Evolutionary conservation across 148 eudicot genomes (phyloP).

Genomic region (Rhododendron ovatum): DNA sequence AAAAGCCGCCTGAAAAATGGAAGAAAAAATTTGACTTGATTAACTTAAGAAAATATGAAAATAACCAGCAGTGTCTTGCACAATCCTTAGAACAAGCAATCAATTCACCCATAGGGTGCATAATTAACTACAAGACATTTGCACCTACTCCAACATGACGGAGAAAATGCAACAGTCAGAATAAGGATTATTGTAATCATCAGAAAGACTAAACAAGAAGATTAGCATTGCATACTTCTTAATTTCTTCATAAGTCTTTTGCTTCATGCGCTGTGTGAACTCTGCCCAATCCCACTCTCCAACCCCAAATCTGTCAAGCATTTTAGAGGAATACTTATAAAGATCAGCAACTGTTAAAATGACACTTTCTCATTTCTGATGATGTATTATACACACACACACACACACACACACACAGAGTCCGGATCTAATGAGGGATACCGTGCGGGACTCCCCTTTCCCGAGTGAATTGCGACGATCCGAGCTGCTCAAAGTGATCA

Average conservation of each 20-base stretch:
- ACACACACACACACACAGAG: too few species aligned
- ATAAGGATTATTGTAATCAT: background rate
- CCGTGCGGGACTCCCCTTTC: too few species aligned
- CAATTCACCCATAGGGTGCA: background rate
- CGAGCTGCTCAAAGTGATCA: too few species aligned
- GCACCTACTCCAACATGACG: background rate
- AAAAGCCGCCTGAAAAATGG: background rate
- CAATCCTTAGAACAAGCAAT: background rate
- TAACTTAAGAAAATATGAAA: background rate
- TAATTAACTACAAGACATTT: background rate
- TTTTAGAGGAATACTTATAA: background rate
- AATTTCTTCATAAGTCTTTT: constrained; percentile 79
- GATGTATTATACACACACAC: background rate
- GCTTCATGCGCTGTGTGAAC: constrained; percentile 80
- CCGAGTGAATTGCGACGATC: too few species aligned
- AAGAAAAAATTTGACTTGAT: background rate
- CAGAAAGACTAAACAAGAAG: background rate
- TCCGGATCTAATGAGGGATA: too few species aligned
- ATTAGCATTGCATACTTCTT: constrained; percentile 45
- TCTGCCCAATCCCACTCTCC: constrained; percentile 90
- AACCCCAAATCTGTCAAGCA: constrained; percentile 66
- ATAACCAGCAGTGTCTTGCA: background rate
- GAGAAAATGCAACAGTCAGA: background rate
- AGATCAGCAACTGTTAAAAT: background rate
- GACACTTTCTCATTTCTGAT: background rate